Conservation (phyloP, 2,329 filamentous ascomycete species). For the Colletotrichum salicis region DNA sequence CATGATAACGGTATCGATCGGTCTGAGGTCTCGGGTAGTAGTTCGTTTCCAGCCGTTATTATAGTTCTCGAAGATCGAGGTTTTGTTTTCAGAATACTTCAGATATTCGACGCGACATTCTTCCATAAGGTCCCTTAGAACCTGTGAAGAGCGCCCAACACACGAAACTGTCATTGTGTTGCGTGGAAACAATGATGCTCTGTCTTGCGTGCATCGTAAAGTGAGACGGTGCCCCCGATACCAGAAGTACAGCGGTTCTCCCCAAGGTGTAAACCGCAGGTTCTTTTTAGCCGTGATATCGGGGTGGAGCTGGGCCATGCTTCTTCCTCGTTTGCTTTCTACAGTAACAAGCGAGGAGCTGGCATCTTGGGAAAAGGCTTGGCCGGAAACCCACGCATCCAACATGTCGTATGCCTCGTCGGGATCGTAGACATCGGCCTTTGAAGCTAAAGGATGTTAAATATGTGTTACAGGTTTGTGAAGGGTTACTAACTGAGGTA, state of each 20-base stretch:
- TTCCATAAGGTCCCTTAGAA: constrained; percentile 44
- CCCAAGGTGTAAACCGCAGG: not conserved
- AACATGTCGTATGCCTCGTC: not conserved
- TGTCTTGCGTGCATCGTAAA: not conserved
- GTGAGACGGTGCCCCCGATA: not conserved
- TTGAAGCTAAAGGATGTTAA: not conserved
- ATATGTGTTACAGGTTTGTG: not conserved
- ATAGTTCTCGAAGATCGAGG: constrained; percentile 43
- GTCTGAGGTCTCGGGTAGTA: not conserved
- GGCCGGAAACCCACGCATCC: not conserved
- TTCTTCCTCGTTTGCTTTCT: not conserved
- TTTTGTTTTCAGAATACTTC: constrained; percentile 42
- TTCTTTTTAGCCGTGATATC: not conserved
- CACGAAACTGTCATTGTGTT: constrained; percentile 35
- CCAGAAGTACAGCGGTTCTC: not conserved
- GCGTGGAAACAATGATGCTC: not conserved
- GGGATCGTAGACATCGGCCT: not conserved
- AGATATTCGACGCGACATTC: constrained; percentile 44
- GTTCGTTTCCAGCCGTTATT: constrained; percentile 32
- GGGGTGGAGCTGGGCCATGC: not conserved
- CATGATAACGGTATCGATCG: not conserved
- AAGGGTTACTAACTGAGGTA: constrained; percentile 3
- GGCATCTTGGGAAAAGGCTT: not conserved
- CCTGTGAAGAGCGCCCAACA: constrained; percentile 37
- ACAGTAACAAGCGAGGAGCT: not conserved